phyloP scores from a whole-genome alignment of 202 grass and related monocot genomes.

The Saccharum hybrid region DNA sequence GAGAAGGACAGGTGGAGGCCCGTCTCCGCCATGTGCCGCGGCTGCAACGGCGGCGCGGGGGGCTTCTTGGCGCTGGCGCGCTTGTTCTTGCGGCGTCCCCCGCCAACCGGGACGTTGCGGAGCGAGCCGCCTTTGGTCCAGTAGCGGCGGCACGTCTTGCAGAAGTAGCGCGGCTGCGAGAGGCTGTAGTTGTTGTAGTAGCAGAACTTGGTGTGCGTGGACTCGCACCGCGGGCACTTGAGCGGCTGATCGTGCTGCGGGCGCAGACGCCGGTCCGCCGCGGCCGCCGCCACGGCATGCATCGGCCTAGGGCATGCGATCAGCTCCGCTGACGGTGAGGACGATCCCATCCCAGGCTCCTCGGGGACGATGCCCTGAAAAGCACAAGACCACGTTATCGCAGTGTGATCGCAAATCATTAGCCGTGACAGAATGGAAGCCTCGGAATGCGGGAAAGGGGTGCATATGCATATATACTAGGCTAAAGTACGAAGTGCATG shows the following conservation, averaged over 20 bases:
- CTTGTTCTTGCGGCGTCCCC: slow-evolving; percentile 87
- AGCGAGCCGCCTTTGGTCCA: slow-evolving; percentile 90
- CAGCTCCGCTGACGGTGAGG: slow-evolving; percentile 66
- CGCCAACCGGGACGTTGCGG: slow-evolving; percentile 80
- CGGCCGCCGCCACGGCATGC: slow-evolving; percentile 42
- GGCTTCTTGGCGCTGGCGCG: slow-evolving; percentile 59
- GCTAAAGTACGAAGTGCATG: slow-evolving; percentile 41
- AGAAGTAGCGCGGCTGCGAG: slow-evolving; percentile 92
- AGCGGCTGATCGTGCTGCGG: slow-evolving; percentile 80
- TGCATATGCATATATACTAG: slow-evolving; percentile 22
- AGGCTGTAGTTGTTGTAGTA: slow-evolving; percentile 99
- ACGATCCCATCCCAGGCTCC: slow-evolving; percentile 65
- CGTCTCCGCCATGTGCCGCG: slow-evolving; percentile 54
- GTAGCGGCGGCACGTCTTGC: slow-evolving; percentile 92
- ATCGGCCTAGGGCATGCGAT: slow-evolving; percentile 57
- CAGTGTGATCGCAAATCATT: slow-evolving; percentile 56
- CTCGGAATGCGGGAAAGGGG: slow-evolving; percentile 57
- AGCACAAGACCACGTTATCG: slow-evolving; percentile 43
- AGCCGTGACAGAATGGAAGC: slow-evolving; percentile 56
- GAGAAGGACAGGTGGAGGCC: slow-evolving; percentile 82
- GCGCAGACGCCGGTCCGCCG: slow-evolving; percentile 64
- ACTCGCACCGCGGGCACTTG: slow-evolving; percentile 92
- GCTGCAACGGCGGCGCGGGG: slow-evolving; percentile 14
- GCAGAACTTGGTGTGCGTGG: slow-evolving; percentile 96
- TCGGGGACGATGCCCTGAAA: slow-evolving; percentile 79